Conservation (phyloP, 2,329 filamentous ascomycete genomes). For the Calonectria henricotiae region DNA sequence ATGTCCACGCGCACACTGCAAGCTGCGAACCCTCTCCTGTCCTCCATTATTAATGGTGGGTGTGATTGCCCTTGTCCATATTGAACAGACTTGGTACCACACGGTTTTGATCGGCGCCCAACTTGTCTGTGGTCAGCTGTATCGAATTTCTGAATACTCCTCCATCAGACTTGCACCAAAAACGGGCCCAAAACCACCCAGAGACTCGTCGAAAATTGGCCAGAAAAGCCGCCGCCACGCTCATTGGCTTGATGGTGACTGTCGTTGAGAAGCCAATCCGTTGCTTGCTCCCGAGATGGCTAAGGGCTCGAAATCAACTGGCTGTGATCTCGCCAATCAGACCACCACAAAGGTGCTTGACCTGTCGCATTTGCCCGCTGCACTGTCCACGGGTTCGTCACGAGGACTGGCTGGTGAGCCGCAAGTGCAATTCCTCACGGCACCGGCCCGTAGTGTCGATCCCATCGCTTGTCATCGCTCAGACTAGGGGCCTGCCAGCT, state of each 20-base stretch:
- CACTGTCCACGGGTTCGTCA: constrained; percentile 54
- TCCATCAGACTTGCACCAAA: constrained; percentile 39
- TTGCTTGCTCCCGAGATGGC: constrained; percentile 37
- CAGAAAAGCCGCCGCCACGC: constrained; percentile 30
- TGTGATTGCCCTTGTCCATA: constrained; percentile 35
- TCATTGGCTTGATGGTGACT: constrained; percentile 46
- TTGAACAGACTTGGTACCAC: constrained; percentile 31
- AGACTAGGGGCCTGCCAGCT: neutral
- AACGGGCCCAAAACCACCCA: constrained; percentile 39
- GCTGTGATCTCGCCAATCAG: constrained; percentile 48
- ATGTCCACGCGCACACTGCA: constrained; percentile 49
- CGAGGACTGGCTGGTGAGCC: constrained; percentile 36
- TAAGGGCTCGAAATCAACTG: constrained; percentile 40
- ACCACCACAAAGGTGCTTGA: constrained; percentile 40
- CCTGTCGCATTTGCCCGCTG: constrained; percentile 49
- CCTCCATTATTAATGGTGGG: constrained; percentile 45
- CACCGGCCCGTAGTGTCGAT: constrained; percentile 29
- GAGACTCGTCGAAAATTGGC: constrained; percentile 36
- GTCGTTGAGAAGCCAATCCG: constrained; percentile 35
- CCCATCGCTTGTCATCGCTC: constrained; percentile 15
- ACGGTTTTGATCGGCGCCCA: constrained; percentile 34
- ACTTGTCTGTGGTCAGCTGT: constrained; percentile 31
- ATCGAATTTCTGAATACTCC: constrained; percentile 35
- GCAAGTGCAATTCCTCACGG: constrained; percentile 23
- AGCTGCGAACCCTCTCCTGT: constrained; percentile 44